Percentiles rank a stretch among this genome's conserved stretches.
Evolutionary conservation across 2,329 filamentous ascomycete species (phyloP).

Genomic region (Mycosphaerella sp.): DNA sequence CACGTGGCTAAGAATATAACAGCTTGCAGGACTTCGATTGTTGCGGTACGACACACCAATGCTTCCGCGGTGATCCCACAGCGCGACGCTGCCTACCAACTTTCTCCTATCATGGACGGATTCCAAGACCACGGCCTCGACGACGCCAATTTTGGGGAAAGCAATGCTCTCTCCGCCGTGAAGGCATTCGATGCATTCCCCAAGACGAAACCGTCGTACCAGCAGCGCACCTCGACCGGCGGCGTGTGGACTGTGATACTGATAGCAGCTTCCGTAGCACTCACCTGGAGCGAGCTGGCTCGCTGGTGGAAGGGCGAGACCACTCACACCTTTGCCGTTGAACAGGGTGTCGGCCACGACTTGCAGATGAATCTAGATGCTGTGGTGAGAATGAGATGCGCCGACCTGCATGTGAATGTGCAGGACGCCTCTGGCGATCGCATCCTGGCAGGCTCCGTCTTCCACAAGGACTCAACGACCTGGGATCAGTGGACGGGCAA

Average conservation of each 20-base stretch:
- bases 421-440: constrained; percentile 92
- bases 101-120: constrained; percentile 60
- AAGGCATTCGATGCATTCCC: constrained; percentile 96
- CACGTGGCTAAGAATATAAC: not conserved
- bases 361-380: constrained; percentile 94
- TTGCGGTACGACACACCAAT: constrained; percentile 10
- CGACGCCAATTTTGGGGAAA: constrained; percentile 72
- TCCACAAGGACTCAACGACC: constrained; percentile 69
- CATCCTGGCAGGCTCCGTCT: constrained; percentile 70
- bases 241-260: constrained; percentile 91
- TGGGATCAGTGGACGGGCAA: constrained; percentile 80
- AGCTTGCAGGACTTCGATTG: not conserved
- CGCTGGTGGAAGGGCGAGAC: constrained; percentile 83
- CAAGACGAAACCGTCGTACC: constrained; percentile 92
- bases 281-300: constrained; percentile 69
- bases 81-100: constrained; percentile 9
- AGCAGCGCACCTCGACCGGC: constrained; percentile 74
- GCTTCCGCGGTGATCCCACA: constrained; percentile 16
- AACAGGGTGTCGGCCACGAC: constrained; percentile 79
- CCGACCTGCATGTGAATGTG: constrained; percentile 88
- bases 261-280: constrained; percentile 63
- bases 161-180: constrained; percentile 51
- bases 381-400: constrained; percentile 83
- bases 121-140: constrained; percentile 64
- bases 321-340: constrained; percentile 84